Percentiles rank a stretch among this genome's conserved stretches.
These are phyloP conservation scores for Citrus australasica DNA, from an alignment of 345 rosid genomes.

Conservation along the genomic window DNA sequence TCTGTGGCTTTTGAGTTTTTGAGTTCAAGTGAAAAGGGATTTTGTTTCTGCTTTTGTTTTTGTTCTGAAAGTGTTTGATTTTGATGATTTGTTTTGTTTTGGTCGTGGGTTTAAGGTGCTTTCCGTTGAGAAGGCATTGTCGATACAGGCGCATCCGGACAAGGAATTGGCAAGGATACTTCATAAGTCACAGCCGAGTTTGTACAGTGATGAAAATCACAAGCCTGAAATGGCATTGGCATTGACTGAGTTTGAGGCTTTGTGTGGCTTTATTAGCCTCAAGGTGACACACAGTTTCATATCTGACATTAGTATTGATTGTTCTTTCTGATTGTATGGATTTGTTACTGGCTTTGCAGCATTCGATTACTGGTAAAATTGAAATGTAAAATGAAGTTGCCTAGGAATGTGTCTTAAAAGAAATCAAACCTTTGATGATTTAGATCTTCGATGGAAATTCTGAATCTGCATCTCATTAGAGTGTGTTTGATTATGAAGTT, in stretches of 20 bases:
- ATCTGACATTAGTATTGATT: not conserved
- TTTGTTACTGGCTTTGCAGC: not conserved
- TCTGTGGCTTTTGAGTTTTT: not conserved
- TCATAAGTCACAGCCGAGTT: slow-evolving; percentile 30
- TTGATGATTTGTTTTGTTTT: not conserved
- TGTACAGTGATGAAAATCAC: slow-evolving; percentile 37
- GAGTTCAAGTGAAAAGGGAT: not conserved
- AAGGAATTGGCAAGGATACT: slow-evolving; percentile 32
- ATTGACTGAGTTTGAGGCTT: slow-evolving; percentile 35
- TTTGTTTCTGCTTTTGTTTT: not conserved
- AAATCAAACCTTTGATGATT: not conserved
- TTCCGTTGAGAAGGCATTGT: slow-evolving; percentile 35
- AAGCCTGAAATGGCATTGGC: slow-evolving; percentile 49
- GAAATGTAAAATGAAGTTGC: not conserved
- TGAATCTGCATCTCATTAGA: not conserved
- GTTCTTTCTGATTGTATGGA: not conserved
- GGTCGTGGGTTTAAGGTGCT: slow-evolving; percentile 22
- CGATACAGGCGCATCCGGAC: slow-evolving; percentile 47
- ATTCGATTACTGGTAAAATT: not conserved
- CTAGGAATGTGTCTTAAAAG: not conserved
- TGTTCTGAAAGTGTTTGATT: not conserved
- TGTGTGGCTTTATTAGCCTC: slow-evolving; percentile 37
- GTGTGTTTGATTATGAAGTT: not conserved
- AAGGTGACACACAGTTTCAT: slow-evolving; percentile 15
- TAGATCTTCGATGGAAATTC: not conserved